These are phyloP conservation scores for Pseudogymnoascus sp. DNA, from an alignment of 2,329 filamentous ascomycete genomes.

Conservation along the genomic window DNA sequence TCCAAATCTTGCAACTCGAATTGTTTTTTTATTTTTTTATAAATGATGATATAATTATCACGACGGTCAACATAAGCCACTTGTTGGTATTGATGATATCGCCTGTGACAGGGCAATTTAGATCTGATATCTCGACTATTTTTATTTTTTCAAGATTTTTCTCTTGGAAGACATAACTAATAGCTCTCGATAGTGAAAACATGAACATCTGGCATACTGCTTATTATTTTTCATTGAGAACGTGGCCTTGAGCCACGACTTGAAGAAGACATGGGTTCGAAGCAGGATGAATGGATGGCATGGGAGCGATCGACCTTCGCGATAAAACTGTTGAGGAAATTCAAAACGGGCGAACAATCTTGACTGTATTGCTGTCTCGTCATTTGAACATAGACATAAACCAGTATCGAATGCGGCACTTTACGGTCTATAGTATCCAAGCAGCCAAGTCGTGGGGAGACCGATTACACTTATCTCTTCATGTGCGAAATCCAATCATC, in stretches of 20 bases:
- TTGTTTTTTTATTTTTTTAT: slow-evolving; percentile 32
- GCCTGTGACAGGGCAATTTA: slow-evolving; percentile 65
- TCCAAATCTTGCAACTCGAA: slow-evolving; percentile 17
- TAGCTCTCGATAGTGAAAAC: neutral
- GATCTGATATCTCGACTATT: slow-evolving; percentile 28
- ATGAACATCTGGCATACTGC: slow-evolving; percentile 6
- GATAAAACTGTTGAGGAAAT: neutral
- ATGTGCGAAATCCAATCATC: no score
- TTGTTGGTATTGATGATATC: slow-evolving; percentile 66
- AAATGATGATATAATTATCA: slow-evolving; percentile 73
- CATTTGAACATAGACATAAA: neutral
- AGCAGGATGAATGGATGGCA: neutral
- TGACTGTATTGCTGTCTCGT: neutral
- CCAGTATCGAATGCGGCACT: neutral
- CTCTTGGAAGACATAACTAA: slow-evolving; percentile 4
- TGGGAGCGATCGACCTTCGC: neutral
- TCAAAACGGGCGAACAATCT: neutral
- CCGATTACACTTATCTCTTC: no score
- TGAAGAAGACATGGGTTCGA: neutral
- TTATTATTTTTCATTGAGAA: slow-evolving; percentile 11
- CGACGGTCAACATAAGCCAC: slow-evolving; percentile 81
- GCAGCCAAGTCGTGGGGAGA: no score
- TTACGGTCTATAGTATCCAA: no score
- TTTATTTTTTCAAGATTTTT: slow-evolving; percentile 14
- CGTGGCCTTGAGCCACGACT: slow-evolving; percentile 6